Conservation (phyloP, 352 stramenopile species). For the Pythium scleroteichum region DNA sequence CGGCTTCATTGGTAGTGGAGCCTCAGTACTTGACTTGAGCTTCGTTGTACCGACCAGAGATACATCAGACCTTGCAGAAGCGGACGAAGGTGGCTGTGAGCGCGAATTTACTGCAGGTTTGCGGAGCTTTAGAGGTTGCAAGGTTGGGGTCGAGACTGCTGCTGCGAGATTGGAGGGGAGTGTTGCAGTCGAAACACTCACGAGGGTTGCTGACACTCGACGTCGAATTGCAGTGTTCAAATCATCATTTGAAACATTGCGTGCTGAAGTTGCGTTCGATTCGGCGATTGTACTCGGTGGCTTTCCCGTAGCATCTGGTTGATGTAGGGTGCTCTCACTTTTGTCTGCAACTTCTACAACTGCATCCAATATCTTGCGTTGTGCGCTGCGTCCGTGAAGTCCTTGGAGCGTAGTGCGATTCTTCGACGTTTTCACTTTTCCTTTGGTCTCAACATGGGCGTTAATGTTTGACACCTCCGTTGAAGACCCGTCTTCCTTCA, state of each 20-base stretch:
- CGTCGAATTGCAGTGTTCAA: conserved; percentile 13
- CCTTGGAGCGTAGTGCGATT: conserved; percentile 8
- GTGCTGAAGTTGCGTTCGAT: not conserved
- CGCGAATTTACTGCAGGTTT: conserved; percentile 11
- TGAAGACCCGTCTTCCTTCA: conserved; percentile 35
- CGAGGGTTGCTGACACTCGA: conserved; percentile 19
- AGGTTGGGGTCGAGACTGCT: conserved; percentile 5
- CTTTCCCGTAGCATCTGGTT: not conserved
- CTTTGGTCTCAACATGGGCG: not conserved
- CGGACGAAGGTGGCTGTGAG: too few species aligned
- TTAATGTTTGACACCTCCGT: not conserved
- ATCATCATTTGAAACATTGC: not conserved
- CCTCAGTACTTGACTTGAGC: too few species aligned
- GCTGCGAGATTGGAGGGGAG: conserved; percentile 10
- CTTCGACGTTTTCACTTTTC: conserved; percentile 8
- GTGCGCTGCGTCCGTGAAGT: conserved; percentile 5
- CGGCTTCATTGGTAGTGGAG: too few species aligned
- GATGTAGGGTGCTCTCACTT: not conserved
- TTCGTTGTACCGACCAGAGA: too few species aligned
- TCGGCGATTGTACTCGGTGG: not conserved
- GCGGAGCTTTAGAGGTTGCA: conserved; percentile 28
- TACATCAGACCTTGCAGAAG: too few species aligned
- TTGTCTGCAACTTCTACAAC: not conserved
- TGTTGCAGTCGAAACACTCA: conserved; percentile 15
- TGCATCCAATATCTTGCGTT: conserved; percentile 10